These are phyloP conservation scores for Lachnellula willkommii DNA, from an alignment of 2,329 filamentous ascomycete genomes.

Conservation along the genomic window DNA sequence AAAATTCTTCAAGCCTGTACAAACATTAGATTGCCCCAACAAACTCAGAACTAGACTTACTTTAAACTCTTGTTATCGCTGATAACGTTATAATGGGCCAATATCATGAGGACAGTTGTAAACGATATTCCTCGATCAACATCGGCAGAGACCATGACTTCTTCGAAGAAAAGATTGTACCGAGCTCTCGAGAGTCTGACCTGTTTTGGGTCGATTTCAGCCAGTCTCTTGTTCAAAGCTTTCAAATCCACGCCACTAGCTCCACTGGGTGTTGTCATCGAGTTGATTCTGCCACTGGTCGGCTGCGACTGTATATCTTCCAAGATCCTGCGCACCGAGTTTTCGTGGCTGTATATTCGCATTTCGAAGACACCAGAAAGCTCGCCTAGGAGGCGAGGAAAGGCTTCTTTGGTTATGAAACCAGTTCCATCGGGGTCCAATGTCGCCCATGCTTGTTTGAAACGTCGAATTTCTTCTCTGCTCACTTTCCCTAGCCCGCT, in stretches of 20 bases:
- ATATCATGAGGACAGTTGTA: constrained; percentile 85
- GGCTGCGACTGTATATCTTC: constrained; percentile 61
- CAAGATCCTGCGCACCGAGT: constrained; percentile 80
- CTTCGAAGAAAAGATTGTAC: constrained; percentile 95
- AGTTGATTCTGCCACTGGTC: constrained; percentile 40
- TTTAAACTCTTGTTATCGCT: constrained; percentile 92
- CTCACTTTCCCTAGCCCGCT: constrained; percentile 88
- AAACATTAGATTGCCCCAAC: constrained; percentile 26
- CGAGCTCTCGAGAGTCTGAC: constrained; percentile 71
- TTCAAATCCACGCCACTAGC: constrained; percentile 62
- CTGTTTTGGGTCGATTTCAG: constrained; percentile 65
- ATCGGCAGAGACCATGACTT: constrained; percentile 90
- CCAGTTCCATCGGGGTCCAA: constrained; percentile 89
- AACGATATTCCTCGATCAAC: constrained; percentile 87
- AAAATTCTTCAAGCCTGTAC: constrained; percentile 79
- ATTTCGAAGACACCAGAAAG: constrained; percentile 95
- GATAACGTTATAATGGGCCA: constrained; percentile 98
- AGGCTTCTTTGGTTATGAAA: constrained; percentile 83
- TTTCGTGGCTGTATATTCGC: constrained; percentile 89
- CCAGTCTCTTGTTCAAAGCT: constrained; percentile 68
- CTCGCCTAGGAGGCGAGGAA: constrained; percentile 83
- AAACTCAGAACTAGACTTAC: constrained; percentile 39
- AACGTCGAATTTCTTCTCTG: constrained; percentile 87
- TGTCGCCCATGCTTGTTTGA: constrained; percentile 97
- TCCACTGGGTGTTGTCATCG: constrained; percentile 47